phyloP scores from a whole-genome alignment of 768 basidiomycete genomes.

The Hygrophorus russula region DNA sequence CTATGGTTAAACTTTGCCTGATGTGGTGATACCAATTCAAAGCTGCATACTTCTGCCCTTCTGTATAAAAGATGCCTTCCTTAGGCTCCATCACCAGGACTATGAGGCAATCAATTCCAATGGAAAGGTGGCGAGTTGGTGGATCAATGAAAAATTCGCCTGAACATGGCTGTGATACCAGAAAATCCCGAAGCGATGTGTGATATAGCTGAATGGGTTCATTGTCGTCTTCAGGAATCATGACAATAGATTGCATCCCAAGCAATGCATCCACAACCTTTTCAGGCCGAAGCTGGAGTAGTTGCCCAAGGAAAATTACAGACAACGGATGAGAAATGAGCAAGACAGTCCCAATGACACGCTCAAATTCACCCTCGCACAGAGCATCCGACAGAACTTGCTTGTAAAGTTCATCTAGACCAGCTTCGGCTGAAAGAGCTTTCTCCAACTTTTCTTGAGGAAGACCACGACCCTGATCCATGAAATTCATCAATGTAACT shows the following conservation, averaged over 20 bases:
- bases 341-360: constrained; percentile 7
- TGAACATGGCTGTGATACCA: background rate
- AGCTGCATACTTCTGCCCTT: background rate
- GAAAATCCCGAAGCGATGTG: background rate
- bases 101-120: background rate
- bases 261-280: constrained; percentile 1
- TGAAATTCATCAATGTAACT: background rate
- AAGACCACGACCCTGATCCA: background rate
- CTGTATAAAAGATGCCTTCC: background rate
- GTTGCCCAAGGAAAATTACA: background rate
- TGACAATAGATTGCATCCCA: constrained; percentile 6
- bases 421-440: constrained; percentile 1
- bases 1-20: background rate
- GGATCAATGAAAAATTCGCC: constrained; percentile 2
- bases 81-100: background rate
- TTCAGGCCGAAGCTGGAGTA: constrained; percentile 3
- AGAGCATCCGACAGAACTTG: constrained; percentile 5
- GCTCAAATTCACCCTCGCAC: background rate
- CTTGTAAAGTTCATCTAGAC: constrained; percentile 9
- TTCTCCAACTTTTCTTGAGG: constrained; percentile 3
- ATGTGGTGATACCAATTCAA: background rate
- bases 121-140: background rate
- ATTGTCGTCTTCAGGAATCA: constrained; percentile 5
- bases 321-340: background rate
- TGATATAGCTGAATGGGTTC: constrained; percentile 13